Evolutionary conservation across 2,329 filamentous ascomycete species (phyloP), one percentile per base, ranked within the genome.

Genomic region (Verticillium nonalfalfae): DNA sequence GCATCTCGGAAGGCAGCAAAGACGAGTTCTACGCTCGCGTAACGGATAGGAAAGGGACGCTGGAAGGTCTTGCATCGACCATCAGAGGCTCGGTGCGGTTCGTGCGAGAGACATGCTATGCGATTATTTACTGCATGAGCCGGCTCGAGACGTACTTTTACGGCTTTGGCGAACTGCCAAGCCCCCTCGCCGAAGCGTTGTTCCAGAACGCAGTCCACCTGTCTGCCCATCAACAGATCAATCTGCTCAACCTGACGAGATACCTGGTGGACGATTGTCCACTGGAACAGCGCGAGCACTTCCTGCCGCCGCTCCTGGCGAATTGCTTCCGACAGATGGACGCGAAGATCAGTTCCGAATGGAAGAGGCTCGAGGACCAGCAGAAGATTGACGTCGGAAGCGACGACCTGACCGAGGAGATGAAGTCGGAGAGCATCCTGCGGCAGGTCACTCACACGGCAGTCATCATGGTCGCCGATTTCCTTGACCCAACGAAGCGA

Each of bases 21-120:
- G 95, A 98, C 65, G 94, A 98, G 62, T 99, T 99, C 72, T 98
- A 97, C 74, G 90, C 92, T 36, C 86, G 91, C 50, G 94, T 99
- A 2, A 87, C 92, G 61, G 90, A 92, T 36, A 97, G 95, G 61
- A 96, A 93, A 74, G 85, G 84, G 50, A 97, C 93, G 0, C 85
- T 97, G 61, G 95, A 99, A 75, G 95, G 95, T 0, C 90, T 99
- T 65, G 94, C 93, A 6, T 98, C 94, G 1, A 93, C 93, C 0
- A 92, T 99, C 52, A 87, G 95, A 59, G 94, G 93, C 1, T 90
- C 93, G 2, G 87, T 98, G 54, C 84, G 95, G 36, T 92, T 93
- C 66, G 91, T 98, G 15, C 87, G 96, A 31, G 96, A 99, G 76
- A 91, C 92, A 26, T 93, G 91, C 59, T 99, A 99, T 73, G 93